phyloP scores from a whole-genome alignment of 1,284 basidiomycete genomes.

The Bjerkandera adusta region DNA sequence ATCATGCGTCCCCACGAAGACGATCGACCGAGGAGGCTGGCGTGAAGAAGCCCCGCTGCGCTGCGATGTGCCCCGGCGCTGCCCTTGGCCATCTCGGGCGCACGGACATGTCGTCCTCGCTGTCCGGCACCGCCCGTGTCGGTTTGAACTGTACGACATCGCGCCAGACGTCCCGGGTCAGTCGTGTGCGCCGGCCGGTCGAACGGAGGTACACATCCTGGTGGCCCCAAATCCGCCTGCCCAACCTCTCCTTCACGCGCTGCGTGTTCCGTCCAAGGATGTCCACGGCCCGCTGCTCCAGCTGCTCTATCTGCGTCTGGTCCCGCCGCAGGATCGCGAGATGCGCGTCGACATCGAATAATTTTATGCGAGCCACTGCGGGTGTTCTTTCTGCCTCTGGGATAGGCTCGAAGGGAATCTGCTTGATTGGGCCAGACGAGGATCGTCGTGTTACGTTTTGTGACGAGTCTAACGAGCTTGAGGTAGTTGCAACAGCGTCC shows the following conservation, averaged over 20 bases:
- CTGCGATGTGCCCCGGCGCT: constrained; percentile 2
- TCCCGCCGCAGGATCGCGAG: constrained; percentile 53
- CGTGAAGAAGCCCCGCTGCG: constrained; percentile 11
- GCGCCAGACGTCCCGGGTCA: constrained; percentile 37
- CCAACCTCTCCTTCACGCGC: constrained; percentile 65
- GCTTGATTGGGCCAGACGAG: background rate
- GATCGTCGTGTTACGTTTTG: background rate
- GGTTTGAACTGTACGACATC: constrained; percentile 29
- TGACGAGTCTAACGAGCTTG: background rate
- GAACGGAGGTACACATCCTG: constrained; percentile 53
- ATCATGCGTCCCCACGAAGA: background rate
- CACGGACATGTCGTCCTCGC: background rate
- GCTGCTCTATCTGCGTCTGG: constrained; percentile 42
- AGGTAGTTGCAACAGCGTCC: background rate
- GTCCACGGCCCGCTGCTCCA: constrained; percentile 40
- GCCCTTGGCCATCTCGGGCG: background rate
- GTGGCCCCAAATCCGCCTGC: constrained; percentile 63
- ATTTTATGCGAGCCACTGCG: constrained; percentile 30
- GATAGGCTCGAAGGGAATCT: constrained; percentile 16
- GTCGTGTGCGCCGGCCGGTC: constrained; percentile 25
- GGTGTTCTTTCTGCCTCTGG: constrained; percentile 11
- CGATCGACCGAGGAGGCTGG: background rate
- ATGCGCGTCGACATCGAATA: constrained; percentile 55
- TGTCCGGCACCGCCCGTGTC: constrained; percentile 2
- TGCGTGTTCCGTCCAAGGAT: constrained; percentile 50